Conservation (phyloP, 2,329 filamentous ascomycete genomes). For the Penicillium sp. region DNA sequence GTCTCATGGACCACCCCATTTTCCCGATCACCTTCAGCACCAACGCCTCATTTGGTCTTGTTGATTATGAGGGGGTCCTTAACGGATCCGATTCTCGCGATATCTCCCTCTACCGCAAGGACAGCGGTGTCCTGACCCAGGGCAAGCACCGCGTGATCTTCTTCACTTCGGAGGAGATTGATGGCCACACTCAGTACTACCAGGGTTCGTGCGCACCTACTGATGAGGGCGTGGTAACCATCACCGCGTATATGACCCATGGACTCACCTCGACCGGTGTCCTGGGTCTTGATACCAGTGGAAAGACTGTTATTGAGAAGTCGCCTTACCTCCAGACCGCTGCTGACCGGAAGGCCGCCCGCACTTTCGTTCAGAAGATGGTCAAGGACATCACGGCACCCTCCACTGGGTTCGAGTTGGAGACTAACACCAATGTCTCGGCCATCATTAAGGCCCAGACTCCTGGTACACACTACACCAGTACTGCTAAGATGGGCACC, state of each 20-base stretch:
- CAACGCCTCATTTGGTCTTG: slow-evolving; percentile 19
- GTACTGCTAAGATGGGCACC: slow-evolving; percentile 62
- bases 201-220: slow-evolving; percentile 26
- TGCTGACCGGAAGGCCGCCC: slow-evolving; percentile 25
- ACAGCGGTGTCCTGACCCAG: slow-evolving; percentile 22
- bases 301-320: slow-evolving; percentile 29
- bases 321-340: slow-evolving; percentile 28
- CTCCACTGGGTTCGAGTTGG: slow-evolving; percentile 24
- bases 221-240: slow-evolving; percentile 19
- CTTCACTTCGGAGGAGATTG: slow-evolving; percentile 29
- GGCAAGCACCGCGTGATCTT: slow-evolving; percentile 30
- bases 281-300: slow-evolving; percentile 24
- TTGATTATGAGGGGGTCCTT: slow-evolving; percentile 19
- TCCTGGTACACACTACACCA: slow-evolving; percentile 48
- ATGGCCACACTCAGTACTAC: slow-evolving; percentile 29
- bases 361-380: slow-evolving; percentile 22
- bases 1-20: slow-evolving; percentile 47
- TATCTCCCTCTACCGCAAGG: slow-evolving; percentile 26
- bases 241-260: slow-evolving; percentile 31
- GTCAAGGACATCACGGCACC: slow-evolving; percentile 22
- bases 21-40: slow-evolving; percentile 23
- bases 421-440: slow-evolving; percentile 25
- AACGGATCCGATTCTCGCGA: slow-evolving; percentile 22
- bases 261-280: slow-evolving; percentile 29
- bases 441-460: slow-evolving; percentile 39